phyloP scores from a whole-genome alignment of 768 basidiomycete genomes.

The Suillus alpinus region DNA sequence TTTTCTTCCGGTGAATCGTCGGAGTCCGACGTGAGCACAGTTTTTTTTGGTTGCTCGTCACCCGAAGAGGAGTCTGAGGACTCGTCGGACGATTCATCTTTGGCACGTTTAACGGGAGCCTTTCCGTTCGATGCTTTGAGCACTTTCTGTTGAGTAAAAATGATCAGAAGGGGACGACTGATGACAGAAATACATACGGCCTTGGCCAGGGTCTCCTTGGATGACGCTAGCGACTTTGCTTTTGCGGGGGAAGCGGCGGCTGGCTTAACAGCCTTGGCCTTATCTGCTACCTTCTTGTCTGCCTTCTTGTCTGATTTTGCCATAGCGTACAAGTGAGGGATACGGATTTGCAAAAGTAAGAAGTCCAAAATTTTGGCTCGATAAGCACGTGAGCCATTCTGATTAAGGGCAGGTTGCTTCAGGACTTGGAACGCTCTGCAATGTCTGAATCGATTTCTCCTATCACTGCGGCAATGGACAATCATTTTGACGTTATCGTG shows the following conservation, averaged over 20 bases:
- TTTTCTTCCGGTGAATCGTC: slow-evolving; percentile 24
- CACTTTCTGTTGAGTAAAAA: slow-evolving; percentile 15
- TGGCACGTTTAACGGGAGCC: slow-evolving; percentile 14
- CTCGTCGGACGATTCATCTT: slow-evolving; percentile 25
- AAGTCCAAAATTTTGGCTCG: slow-evolving; percentile 16
- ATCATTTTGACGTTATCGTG: slow-evolving; percentile 62
- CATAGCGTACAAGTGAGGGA: slow-evolving; percentile 26
- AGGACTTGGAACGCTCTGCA: background rate
- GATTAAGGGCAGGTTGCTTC: slow-evolving; percentile 24
- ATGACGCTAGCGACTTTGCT: slow-evolving; percentile 30
- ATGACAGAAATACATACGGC: slow-evolving; percentile 22
- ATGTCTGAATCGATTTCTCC: background rate
- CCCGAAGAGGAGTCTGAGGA: slow-evolving; percentile 33
- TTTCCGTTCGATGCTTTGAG: slow-evolving; percentile 17
- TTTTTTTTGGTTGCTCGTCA: slow-evolving; percentile 31
- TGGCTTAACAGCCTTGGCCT: slow-evolving; percentile 36
- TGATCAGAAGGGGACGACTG: background rate
- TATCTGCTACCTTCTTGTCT: slow-evolving; percentile 29
- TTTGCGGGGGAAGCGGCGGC: slow-evolving; percentile 16
- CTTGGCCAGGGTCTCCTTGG: slow-evolving; percentile 44
- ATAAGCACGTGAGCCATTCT: slow-evolving; percentile 19
- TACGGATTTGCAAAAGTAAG: background rate
- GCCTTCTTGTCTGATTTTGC: slow-evolving; percentile 38
- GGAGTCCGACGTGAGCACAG: slow-evolving; percentile 16
- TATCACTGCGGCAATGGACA: slow-evolving; percentile 27